Percentiles rank a stretch among this genome's conserved stretches.
phyloP scores from a whole-genome alignment of 345 rosid genomes.

The Brassica incana region DNA sequence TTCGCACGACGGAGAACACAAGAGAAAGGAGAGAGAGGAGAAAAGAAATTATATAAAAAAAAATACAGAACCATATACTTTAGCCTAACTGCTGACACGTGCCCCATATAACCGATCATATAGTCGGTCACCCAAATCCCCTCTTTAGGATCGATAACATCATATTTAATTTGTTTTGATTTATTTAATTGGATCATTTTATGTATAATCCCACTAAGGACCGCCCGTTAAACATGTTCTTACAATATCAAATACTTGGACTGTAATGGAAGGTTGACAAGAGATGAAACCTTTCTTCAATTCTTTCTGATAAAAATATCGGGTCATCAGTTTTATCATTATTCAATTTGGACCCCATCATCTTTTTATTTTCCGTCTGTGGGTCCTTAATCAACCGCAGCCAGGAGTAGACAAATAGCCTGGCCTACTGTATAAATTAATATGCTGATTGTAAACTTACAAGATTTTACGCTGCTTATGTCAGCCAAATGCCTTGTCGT shows the following conservation, averaged over 20 bases:
- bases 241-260: slow-evolving; percentile 40
- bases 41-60: too few species aligned
- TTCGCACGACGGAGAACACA: too few species aligned
- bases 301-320: slow-evolving; percentile 11
- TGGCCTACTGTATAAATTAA: slow-evolving; percentile 15
- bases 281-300: slow-evolving; percentile 30
- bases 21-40: too few species aligned
- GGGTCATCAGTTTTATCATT: slow-evolving; percentile 37
- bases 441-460: slow-evolving; percentile 22
- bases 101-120: too few species aligned
- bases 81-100: too few species aligned
- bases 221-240: too few species aligned
- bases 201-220: too few species aligned
- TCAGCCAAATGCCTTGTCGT: slow-evolving; percentile 35
- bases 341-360: slow-evolving; percentile 24
- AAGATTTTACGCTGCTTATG: slow-evolving; percentile 37
- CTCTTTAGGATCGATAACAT: too few species aligned
- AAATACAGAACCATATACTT: too few species aligned
- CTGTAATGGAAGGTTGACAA: neutral
- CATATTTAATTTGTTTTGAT: too few species aligned
- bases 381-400: slow-evolving; percentile 32
- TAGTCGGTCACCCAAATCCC: too few species aligned
- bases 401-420: slow-evolving; percentile 29
- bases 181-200: too few species aligned
- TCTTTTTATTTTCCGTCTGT: slow-evolving; percentile 14